Percentiles rank a stretch among this genome's conserved stretches.
These are phyloP conservation scores for Leccinum laetum DNA, from an alignment of 1,284 basidiomycete genomes.

Conservation along the genomic window DNA sequence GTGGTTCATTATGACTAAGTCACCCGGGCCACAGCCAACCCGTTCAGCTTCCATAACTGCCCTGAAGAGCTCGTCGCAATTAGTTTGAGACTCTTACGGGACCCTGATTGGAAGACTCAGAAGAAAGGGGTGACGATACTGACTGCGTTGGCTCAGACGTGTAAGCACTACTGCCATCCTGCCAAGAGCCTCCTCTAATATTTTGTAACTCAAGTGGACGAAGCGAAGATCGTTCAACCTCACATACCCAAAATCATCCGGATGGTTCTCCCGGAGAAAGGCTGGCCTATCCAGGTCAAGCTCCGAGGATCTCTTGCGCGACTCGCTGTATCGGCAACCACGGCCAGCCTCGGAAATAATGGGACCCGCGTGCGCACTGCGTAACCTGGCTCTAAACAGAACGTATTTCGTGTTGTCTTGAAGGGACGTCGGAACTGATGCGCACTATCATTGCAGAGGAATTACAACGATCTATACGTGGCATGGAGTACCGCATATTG, in stretches of 20 bases:
- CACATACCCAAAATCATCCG: no score
- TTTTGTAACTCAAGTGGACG: no score
- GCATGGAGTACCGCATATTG: not conserved
- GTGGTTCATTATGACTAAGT: no score
- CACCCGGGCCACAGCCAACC: slow-evolving; percentile 1
- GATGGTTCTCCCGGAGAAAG: no score
- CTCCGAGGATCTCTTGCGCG: not conserved
- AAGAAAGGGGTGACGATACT: not conserved
- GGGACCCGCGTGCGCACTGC: slow-evolving; percentile 12
- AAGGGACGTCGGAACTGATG: not conserved
- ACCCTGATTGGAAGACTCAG: slow-evolving; percentile 9
- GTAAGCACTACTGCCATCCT: not conserved
- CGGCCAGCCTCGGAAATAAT: slow-evolving; percentile 21
- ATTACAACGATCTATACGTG: not conserved
- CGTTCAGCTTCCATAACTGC: not conserved
- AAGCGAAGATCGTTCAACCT: no score
- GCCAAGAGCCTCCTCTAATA: no score
- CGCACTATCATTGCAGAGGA: not conserved
- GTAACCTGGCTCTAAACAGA: not conserved
- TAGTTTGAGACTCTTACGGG: slow-evolving; percentile 5
- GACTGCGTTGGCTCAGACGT: not conserved
- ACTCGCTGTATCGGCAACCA: not conserved
- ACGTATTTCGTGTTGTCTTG: not conserved
- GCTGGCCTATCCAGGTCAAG: no score
- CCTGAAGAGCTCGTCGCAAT: slow-evolving; percentile 2